phyloP scores from a whole-genome alignment of 441 rosid species.

The Bocquillonia castaneifolia region DNA sequence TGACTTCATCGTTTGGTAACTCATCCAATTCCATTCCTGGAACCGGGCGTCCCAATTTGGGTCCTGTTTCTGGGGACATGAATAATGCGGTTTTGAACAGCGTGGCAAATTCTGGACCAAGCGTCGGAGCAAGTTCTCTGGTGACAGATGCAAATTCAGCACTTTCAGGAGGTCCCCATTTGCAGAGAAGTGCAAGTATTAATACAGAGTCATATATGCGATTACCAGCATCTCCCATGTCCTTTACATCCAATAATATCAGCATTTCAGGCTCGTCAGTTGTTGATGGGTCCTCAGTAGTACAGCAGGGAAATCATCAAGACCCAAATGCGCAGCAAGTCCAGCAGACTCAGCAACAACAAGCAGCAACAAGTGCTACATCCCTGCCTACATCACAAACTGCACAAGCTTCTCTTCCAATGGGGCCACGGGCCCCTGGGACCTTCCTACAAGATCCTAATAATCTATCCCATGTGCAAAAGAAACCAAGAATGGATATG shows the following conservation, averaged over 20 bases:
- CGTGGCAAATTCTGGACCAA: slow-evolving; percentile 84
- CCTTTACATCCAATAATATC: slow-evolving; percentile 84
- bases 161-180: slow-evolving; percentile 76
- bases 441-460: slow-evolving; percentile 65
- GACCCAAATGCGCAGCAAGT: slow-evolving; percentile 57
- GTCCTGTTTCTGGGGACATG: slow-evolving; percentile 78
- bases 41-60: slow-evolving; percentile 58
- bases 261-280: slow-evolving; percentile 85
- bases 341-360: slow-evolving; percentile 54
- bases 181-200: slow-evolving; percentile 96
- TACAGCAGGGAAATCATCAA: slow-evolving; percentile 64
- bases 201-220: slow-evolving; percentile 94
- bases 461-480: slow-evolving; percentile 58
- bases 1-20: slow-evolving; percentile 77
- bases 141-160: slow-evolving; percentile 97
- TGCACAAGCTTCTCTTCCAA: slow-evolving; percentile 51
- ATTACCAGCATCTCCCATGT: slow-evolving; percentile 93
- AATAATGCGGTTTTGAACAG: slow-evolving; percentile 75
- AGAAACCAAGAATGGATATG: slow-evolving; percentile 72
- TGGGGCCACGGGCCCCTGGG: slow-evolving; percentile 60
- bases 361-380: slow-evolving; percentile 70
- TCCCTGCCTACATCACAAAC: slow-evolving; percentile 62
- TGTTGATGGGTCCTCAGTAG: slow-evolving; percentile 76
- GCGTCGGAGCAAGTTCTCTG: slow-evolving; percentile 91
- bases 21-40: slow-evolving; percentile 72